These are phyloP conservation scores for Colletotrichum camelliae DNA, from an alignment of 2,329 filamentous ascomycete genomes.

Conservation along the genomic window DNA sequence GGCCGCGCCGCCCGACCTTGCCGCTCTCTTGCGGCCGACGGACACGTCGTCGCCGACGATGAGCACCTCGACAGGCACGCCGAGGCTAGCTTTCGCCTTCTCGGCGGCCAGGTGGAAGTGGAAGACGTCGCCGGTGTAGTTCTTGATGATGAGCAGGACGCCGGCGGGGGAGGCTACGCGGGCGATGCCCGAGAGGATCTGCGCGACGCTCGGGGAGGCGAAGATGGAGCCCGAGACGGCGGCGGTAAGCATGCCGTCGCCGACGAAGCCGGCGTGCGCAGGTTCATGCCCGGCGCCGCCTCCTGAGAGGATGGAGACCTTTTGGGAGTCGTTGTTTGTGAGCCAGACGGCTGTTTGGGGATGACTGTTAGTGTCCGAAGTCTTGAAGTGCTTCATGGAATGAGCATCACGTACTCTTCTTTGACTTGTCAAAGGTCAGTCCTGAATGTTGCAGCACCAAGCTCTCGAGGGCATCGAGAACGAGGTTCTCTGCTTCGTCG, in stretches of 20 bases:
- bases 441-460: constrained; percentile 45
- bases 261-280: constrained; percentile 67
- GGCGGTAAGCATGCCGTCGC: constrained; percentile 65
- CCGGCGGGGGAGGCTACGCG: constrained; percentile 62
- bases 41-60: constrained; percentile 68
- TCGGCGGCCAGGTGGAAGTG: constrained; percentile 50
- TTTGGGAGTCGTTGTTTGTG: constrained; percentile 21
- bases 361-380: too few species aligned
- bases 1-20: constrained; percentile 70
- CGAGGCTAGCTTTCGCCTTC: constrained; percentile 28
- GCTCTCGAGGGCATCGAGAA: constrained; percentile 17
- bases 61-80: constrained; percentile 6
- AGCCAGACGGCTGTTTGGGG: constrained; percentile 20
- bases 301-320: constrained; percentile 57
- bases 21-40: constrained; percentile 64
- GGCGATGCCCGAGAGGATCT: constrained; percentile 63
- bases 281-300: constrained; percentile 69
- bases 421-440: constrained; percentile 56
- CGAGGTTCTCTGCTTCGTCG: constrained; percentile 16
- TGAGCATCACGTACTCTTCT: constrained; percentile 31
- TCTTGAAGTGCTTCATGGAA: background rate
- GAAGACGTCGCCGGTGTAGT: constrained; percentile 67
- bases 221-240: constrained; percentile 72
- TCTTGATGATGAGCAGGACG: constrained; percentile 71
- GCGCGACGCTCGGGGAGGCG: constrained; percentile 66